Conservation (phyloP, 805 yeast species). For the Myxozyma vanderwaltii region DNA sequence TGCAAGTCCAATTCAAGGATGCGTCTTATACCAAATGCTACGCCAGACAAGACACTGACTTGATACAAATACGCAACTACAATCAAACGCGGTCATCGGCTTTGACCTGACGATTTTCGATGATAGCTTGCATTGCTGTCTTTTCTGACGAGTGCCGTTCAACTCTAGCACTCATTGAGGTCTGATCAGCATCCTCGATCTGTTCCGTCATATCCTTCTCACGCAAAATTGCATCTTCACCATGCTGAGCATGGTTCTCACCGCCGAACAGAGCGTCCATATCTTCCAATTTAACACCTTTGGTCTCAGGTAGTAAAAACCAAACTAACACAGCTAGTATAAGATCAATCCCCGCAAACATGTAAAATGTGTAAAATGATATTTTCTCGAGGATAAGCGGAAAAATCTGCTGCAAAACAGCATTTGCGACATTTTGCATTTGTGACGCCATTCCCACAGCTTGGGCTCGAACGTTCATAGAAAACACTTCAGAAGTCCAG, state of each 20-base stretch:
- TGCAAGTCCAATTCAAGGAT: too few relatives aligned
- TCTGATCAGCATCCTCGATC: not conserved
- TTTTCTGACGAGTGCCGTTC: not conserved
- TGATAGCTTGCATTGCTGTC: constrained; percentile 2
- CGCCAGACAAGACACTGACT: too few relatives aligned
- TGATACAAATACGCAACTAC: too few relatives aligned
- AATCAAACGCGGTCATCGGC: too few relatives aligned
- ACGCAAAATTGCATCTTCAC: constrained; percentile 1
- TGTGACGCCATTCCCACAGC: constrained; percentile 62
- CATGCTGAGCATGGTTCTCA: constrained; percentile 8
- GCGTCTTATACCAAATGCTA: too few relatives aligned
- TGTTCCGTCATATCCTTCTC: constrained; percentile 5
- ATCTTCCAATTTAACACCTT: constrained; percentile 76
- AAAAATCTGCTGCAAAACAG: constrained; percentile 46
- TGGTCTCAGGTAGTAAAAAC: constrained; percentile 49
- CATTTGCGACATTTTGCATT: constrained; percentile 67
- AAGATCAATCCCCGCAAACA: constrained; percentile 19
- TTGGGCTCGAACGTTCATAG: constrained; percentile 67
- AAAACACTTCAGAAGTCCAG: constrained; percentile 64
- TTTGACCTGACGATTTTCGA: not conserved
- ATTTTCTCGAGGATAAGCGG: constrained; percentile 50
- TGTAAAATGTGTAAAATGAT: constrained; percentile 17
- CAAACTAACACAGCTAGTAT: constrained; percentile 43
- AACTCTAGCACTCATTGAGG: not conserved
- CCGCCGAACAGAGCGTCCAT: constrained; percentile 64